A percentile compares a stretch with the other conserved stretches of the same genome.
phyloP scores from a whole-genome alignment of 768 basidiomycete species.

The Kwoniella europaea region DNA sequence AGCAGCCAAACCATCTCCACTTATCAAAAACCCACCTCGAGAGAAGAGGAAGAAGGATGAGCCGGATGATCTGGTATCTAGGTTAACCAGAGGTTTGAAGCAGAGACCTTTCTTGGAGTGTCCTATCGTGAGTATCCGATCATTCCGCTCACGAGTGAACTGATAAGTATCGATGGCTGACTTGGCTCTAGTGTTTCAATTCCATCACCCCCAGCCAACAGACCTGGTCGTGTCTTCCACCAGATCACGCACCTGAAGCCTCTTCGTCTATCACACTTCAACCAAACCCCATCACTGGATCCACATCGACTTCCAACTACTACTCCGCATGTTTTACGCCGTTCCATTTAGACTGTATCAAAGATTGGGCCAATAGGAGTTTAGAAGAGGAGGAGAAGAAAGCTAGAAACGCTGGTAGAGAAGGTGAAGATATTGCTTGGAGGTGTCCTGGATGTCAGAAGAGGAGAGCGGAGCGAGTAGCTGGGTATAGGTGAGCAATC shows the following conservation, averaged over 20 bases:
- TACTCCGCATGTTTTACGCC: conserved; percentile 73
- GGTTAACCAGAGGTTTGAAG: conserved; percentile 44
- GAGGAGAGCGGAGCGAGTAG: conserved; percentile 70
- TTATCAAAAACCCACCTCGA: conserved; percentile 2
- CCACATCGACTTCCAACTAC: conserved; percentile 22
- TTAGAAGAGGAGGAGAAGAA: conserved; percentile 77
- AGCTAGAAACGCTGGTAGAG: conserved; percentile 61
- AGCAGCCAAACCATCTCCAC: not conserved
- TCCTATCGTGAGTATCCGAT: conserved; percentile 47
- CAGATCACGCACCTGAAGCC: conserved; percentile 61
- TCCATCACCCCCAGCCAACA: conserved; percentile 76
- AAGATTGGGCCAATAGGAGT: conserved; percentile 75
- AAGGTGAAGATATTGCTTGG: conserved; percentile 71
- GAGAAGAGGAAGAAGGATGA: conserved; percentile 38
- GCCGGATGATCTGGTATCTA: conserved; percentile 51
- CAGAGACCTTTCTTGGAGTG: conserved; percentile 51
- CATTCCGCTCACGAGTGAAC: not conserved
- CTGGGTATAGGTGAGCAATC: conserved; percentile 71
- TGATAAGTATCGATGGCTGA: not conserved
- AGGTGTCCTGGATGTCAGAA: conserved; percentile 92
- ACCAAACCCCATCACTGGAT: conserved; percentile 20
- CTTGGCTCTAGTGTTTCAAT: conserved; percentile 67
- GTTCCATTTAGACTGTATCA: conserved; percentile 88
- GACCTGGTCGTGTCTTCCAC: conserved; percentile 78
- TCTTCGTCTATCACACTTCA: conserved; percentile 19